Evolutionary conservation across 495 filamentous ascomycete species (phyloP), one percentile per base, ranked within the genome.

Genomic region (Trichocladium antarcticum): DNA sequence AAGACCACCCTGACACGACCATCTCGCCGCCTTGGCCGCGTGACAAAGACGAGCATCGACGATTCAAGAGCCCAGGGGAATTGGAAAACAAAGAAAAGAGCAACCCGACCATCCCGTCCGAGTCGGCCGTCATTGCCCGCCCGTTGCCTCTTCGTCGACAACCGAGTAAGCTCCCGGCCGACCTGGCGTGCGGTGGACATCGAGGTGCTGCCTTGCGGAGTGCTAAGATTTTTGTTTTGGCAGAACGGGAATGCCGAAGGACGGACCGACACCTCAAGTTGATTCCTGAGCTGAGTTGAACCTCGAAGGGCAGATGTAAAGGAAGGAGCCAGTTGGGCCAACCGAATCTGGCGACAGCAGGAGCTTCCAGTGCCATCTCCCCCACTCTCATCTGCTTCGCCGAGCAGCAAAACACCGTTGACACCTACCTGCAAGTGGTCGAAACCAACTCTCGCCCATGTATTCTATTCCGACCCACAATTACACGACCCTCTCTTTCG

Each of bases 381-480:
- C 17, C 3, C 35, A n/a, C n/a, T 37, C n/a, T 16, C 35, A 4
- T 15, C 32, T 12, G 10, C 35, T 10, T 6, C 12, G 5, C 16
- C 20, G 45, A 24, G 37, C 16, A 21, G 28, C n/a, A 16, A 14
- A 38, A 16, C 31, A 29, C 27, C 27, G 31, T 32, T 10, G 12
- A n/a, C n/a, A n/a, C n/a, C n/a, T n/a, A n/a, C n/a, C n/a, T n/a
- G 9, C 9, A 32, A 32, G 22, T 15, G 27, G 5, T 6, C 19
- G 17, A 17, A 1, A 6, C 28, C 24, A 41, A 19, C 40, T 31
- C 7, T 48, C 46, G 37, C 49, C 50, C 54, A 59, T 62, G 61
- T 50, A 44, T 59, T 55, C 55, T 17, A 39, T 32, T 44, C 50
- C 32, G 34, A 14, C n/a, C 27, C 37, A 39, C 21, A 38, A 52